Base-by-base conservation (phyloP, 805 yeast genomes). In the Aciculoconidium aculeatum region DNA sequence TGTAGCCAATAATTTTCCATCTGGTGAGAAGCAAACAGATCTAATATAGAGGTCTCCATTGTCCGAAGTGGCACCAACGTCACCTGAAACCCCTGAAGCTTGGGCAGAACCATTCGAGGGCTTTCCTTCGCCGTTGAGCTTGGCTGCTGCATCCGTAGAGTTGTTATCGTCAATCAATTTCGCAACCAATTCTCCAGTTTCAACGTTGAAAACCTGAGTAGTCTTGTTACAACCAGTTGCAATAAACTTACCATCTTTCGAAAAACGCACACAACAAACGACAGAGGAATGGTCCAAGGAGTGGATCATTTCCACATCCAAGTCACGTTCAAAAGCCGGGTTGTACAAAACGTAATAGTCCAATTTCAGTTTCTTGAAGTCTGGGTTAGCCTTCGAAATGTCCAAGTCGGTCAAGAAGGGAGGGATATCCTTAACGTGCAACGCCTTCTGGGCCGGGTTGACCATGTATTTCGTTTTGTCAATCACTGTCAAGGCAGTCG, bases 201-300 rank as follows among this genome's bases (percentile, higher is more conserved):
- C 81, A 28, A 88, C 96, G 42, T 83, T 82, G 60, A 80, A 90
- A 34, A 90, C 95, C 58, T 88, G 96, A 3, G 97, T 92, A 23
- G 94, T 75, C 53, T 87, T 85, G 65, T 90, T 92, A 66, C 96
- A 88, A 27, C 98, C 98, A 10, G 97, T 90, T 15, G 97, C 98
- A 44, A 90, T 68, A 51, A 75, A 84, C 60, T 83, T 81, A 39
- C 97, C 97, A 54, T 86, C 95, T 41, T 77, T 77, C 35, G 88
- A 78, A 65, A 92, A 90, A 38, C 94, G 72, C 35, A 90, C 97
- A 59, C 97, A 90, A 66, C 97, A 92, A 28, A 90, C 97, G 25
- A 90, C 97, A 2, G 95, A 82, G 10, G 87, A 73, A 63, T 92
- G 97, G 52, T 84, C 94, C 44, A 90, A 73, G 9, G 95, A 80